A percentile compares a stretch with the other conserved stretches of the same genome.
These are phyloP conservation scores for Viola odorata DNA, from an alignment of 345 rosid species.

Conservation along the genomic window DNA sequence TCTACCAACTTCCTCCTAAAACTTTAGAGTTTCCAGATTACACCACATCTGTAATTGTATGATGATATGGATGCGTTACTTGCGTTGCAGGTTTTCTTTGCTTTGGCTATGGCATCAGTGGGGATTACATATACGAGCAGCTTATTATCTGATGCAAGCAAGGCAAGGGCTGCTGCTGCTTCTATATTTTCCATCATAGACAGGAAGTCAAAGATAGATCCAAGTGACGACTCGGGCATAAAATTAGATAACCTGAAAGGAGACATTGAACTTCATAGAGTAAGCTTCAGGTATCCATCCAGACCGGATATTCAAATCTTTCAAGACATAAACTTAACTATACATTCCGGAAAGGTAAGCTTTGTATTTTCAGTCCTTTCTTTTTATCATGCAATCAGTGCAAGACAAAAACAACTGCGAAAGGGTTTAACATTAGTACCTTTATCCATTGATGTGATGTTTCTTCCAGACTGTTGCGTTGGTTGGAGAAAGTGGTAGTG, in stretches of 20 bases:
- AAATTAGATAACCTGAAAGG: conserved; percentile 28
- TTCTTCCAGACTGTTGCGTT: conserved; percentile 52
- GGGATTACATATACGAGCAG: conserved; percentile 30
- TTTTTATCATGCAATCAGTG: neutral
- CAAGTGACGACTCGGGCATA: conserved; percentile 30
- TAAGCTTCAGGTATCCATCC: conserved; percentile 33
- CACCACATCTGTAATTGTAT: neutral
- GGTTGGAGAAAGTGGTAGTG: conserved; percentile 77
- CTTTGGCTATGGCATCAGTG: conserved; percentile 29
- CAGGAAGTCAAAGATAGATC: conserved; percentile 28
- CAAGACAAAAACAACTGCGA: neutral
- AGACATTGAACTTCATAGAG: conserved; percentile 30
- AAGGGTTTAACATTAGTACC: too few species aligned
- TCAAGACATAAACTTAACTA: conserved; percentile 29
- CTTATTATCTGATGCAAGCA: conserved; percentile 30
- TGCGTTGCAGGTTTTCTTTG: conserved; percentile 33
- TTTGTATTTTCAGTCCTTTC: neutral
- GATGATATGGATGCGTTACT: neutral
- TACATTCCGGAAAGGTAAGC: conserved; percentile 40
- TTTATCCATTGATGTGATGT: neutral
- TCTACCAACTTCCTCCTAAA: neutral
- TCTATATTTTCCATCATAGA: conserved; percentile 40
- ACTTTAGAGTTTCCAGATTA: neutral
- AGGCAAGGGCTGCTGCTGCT: conserved; percentile 31
- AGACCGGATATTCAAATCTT: conserved; percentile 39